Conservation (phyloP, 768 basidiomycete genomes). For the Daedaleopsis sinensis region DNA sequence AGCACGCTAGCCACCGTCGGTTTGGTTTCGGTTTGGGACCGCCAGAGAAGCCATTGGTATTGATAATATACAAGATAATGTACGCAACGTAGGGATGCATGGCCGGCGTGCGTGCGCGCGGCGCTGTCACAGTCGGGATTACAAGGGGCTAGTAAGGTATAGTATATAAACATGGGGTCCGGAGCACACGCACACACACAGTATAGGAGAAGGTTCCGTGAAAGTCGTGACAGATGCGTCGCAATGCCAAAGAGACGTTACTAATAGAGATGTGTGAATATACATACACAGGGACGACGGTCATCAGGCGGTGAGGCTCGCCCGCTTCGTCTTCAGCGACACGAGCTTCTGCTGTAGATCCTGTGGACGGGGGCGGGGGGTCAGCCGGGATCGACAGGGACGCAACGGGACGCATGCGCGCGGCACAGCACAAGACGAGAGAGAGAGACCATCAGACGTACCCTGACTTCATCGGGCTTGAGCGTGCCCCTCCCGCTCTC, state of each 20-base stretch:
- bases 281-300: not conserved
- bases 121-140: conserved; percentile 10
- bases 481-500: conserved; percentile 67
- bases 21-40: conserved; percentile 1
- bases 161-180: not conserved
- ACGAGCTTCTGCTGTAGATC: conserved; percentile 51
- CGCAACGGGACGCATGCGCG: not conserved
- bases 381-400: not conserved
- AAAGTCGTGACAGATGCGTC: conserved; percentile 8
- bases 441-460: conserved; percentile 35
- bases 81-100: conserved; percentile 2
- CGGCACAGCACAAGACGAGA: not conserved
- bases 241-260: conserved; percentile 4
- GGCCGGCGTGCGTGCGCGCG: conserved; percentile 10
- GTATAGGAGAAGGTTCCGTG: conserved; percentile 4
- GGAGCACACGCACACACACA: conserved; percentile 5
- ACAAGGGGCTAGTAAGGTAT: conserved; percentile 4
- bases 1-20: not conserved
- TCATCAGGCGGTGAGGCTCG: conserved; percentile 17
- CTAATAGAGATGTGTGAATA: not conserved
- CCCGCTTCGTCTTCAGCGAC: conserved; percentile 56
- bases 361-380: conserved; percentile 18
- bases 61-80: conserved; percentile 21
- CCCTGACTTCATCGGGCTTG: conserved; percentile 71
- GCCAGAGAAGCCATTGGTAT: conserved; percentile 12